Percentiles rank a stretch among this genome's conserved stretches.
Conservation (phyloP, 257 asterid genomes). For the Salvia hispanica region DNA sequence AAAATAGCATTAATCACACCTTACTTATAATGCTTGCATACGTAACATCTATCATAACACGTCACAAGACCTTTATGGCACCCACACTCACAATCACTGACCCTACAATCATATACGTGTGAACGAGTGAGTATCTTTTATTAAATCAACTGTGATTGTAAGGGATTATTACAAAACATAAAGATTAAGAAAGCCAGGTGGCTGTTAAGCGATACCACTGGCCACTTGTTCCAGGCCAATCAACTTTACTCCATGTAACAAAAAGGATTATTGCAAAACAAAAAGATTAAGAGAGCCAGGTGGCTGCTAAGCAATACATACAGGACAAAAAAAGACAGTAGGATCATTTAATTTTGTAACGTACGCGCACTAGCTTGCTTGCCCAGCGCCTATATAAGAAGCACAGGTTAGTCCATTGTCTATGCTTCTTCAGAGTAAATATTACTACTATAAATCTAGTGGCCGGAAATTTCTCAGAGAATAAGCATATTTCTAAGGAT, state of each 20-base stretch:
- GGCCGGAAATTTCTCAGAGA: slow-evolving; percentile 3
- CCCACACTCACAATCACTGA: neutral
- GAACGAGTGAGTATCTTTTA: neutral
- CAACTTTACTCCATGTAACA: too few species aligned
- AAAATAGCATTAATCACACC: neutral
- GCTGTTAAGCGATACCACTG: too few species aligned
- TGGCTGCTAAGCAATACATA: slow-evolving; percentile 23
- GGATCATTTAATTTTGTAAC: slow-evolving; percentile 26
- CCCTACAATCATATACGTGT: neutral
- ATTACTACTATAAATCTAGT: neutral
- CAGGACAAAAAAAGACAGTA: neutral
- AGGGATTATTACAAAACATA: neutral
- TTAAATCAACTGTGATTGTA: neutral
- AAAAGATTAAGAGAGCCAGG: slow-evolving; percentile 23
- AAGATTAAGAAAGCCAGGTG: too few species aligned
- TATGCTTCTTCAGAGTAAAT: slow-evolving; percentile 17
- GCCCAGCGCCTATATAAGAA: slow-evolving; percentile 30
- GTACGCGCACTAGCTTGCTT: slow-evolving; percentile 33
- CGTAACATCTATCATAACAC: slow-evolving; percentile 16
- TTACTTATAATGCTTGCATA: slow-evolving; percentile 19
- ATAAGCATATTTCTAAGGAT: slow-evolving; percentile 12
- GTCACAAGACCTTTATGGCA: slow-evolving; percentile 16
- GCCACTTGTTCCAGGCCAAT: too few species aligned
- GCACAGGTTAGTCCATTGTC: neutral
- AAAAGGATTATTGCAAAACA: neutral